Evolutionary conservation across 768 basidiomycete genomes (phyloP).

Genomic region (Megacollybia marginata): DNA sequence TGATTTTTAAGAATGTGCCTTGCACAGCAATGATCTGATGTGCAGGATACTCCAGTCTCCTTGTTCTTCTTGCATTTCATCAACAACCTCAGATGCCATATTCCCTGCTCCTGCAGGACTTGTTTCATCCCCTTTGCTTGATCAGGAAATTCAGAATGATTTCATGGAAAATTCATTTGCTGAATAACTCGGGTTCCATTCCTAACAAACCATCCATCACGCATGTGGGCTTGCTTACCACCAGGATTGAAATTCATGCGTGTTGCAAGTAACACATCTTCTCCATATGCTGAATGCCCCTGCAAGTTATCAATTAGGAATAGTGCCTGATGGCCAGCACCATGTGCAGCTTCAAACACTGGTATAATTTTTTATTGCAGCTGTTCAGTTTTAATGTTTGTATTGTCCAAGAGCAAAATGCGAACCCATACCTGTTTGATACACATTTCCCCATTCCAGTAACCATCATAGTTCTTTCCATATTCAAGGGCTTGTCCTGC

Average conservation of each 20-base stretch:
- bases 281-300: conserved; percentile 16
- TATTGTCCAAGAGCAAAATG: conserved; percentile 13
- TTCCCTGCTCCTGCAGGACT: conserved; percentile 17
- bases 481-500: conserved; percentile 24
- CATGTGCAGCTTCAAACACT: conserved; percentile 7
- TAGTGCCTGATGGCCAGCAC: conserved; percentile 6
- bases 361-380: conserved; percentile 12
- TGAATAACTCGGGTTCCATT: conserved; percentile 3
- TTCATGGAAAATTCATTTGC: conserved; percentile 16
- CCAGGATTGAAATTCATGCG: conserved; percentile 19
- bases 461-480: conserved; percentile 21
- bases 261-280: conserved; percentile 10
- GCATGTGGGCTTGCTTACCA: conserved; percentile 14
- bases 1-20: conserved; percentile 14
- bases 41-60: conserved; percentile 2
- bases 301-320: conserved; percentile 18
- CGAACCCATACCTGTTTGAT: conserved; percentile 24
- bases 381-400: no score
- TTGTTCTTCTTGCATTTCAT: conserved; percentile 11
- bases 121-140: conserved; percentile 24
- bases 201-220: conserved; percentile 11
- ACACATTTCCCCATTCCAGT: conserved; percentile 21
- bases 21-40: conserved; percentile 18
- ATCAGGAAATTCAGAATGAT: conserved; percentile 14
- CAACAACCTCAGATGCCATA: conserved; percentile 10